Evolutionary conservation across 1,284 basidiomycete species (phyloP), one percentile per base, ranked within the genome.

Genomic region (Irpex lacteus): DNA sequence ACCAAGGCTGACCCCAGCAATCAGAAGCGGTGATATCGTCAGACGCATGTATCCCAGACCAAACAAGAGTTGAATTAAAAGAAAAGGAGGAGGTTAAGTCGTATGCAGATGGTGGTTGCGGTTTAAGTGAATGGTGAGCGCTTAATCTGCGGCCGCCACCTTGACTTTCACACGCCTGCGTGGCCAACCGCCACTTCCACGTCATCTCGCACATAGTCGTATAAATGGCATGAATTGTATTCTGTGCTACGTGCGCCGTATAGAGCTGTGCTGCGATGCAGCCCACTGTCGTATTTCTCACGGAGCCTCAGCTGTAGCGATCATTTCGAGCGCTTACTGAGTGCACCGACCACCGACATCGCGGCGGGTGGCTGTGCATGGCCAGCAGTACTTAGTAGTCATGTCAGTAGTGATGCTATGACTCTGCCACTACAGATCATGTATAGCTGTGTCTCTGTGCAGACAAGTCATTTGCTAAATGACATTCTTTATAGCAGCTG

Each of bases 1-100:
- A 67, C 66, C 64, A 40, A 68, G 58, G 19, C 63, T 59, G 58
- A 60, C 60, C 9, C 64, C 63, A 58, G 65, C 65, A 37, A 68
- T 32, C 8, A 68, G 36, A 9, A 68, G n/a, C 21, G 65, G 64
- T 21, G 63, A 47, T 18, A 61, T 18, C 52, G 36, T 60, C 37
- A 67, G 34, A 38, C 60, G 63, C 66, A 67, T 67, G 34, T 59
- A 15, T 58, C 15, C 40, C 40, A 11, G 15, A 44, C 8, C 40
- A 44, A 9, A 44, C 8, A 54, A 18, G 50, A 40, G 36, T n/a
- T 34, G 53, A 34, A 49, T 7, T 21, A 37, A 34, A 37, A 54
- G 61, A 53, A 63, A 47, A 54, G n/a, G 32, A 56, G 47, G 52
- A 32, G 5, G 53, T 52, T 18, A 19, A 52, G 50, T 52, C 50